Evolutionary conservation across 108 stramenopile species (phyloP).

Genomic region (Cyclotella cryptica): DNA sequence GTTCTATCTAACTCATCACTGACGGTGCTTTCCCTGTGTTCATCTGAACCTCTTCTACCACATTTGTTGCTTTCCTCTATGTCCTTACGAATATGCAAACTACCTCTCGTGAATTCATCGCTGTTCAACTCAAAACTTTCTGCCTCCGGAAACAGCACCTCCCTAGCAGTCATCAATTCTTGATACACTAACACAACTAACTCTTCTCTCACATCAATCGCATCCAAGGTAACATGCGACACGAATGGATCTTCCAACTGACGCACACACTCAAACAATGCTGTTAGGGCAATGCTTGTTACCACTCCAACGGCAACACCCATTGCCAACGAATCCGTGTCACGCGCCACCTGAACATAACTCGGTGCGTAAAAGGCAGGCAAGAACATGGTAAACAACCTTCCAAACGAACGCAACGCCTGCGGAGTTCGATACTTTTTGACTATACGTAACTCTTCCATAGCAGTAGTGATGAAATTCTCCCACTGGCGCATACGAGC

Average conservation of each 20-base stretch:
- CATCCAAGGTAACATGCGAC: constrained; percentile 59
- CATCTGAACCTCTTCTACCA: neutral
- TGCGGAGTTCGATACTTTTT: constrained; percentile 76
- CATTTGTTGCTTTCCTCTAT: neutral
- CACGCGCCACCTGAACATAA: constrained; percentile 70
- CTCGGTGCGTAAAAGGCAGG: constrained; percentile 66
- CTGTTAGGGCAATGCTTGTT: constrained; percentile 54
- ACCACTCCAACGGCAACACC: constrained; percentile 70
- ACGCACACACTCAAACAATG: constrained; percentile 50
- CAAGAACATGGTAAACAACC: constrained; percentile 60
- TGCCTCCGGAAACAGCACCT: constrained; percentile 43
- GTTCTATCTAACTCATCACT: constrained; percentile 17
- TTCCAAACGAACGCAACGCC: constrained; percentile 60
- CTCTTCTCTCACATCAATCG: constrained; percentile 67
- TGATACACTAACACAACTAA: constrained; percentile 48
- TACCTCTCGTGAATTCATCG: constrained; percentile 5
- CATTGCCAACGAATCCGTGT: constrained; percentile 64
- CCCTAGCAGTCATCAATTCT: constrained; percentile 53
- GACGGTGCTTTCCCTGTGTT: neutral
- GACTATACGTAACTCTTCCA: constrained; percentile 59
- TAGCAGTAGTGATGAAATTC: constrained; percentile 41
- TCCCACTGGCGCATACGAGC: constrained; percentile 66
- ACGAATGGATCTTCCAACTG: constrained; percentile 59
- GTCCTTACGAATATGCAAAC: neutral
- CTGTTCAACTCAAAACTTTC: constrained; percentile 35